phyloP scores from a whole-genome alignment of 352 stramenopile species.

The Pythium pyrilobum region DNA sequence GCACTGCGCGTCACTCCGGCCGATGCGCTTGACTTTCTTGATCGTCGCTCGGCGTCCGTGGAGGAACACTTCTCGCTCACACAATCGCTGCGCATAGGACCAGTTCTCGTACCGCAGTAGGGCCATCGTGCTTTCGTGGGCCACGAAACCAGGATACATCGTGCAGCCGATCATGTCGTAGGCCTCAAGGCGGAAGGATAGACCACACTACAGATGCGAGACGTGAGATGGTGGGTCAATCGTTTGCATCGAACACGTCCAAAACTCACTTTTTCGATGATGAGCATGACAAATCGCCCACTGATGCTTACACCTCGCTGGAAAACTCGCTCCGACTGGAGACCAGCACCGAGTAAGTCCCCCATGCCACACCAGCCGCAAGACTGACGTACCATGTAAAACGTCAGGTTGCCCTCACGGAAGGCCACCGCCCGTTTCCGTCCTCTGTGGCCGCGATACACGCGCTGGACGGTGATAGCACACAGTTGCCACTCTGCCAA shows the following conservation, averaged over 20 bases:
- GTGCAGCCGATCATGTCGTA: constrained; percentile 45
- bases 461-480: constrained; percentile 41
- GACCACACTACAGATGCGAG: constrained; percentile 32
- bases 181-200: constrained; percentile 58
- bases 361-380: no score
- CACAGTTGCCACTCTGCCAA: constrained; percentile 25
- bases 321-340: constrained; percentile 42
- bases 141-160: constrained; percentile 51
- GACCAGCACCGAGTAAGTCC: no score
- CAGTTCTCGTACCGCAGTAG: constrained; percentile 60
- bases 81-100: constrained; percentile 37
- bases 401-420: constrained; percentile 56
- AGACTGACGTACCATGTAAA: constrained; percentile 57
- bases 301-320: constrained; percentile 52
- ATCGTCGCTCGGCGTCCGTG: constrained; percentile 33
- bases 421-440: constrained; percentile 52
- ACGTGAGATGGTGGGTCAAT: not conserved
- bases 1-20: constrained; percentile 34
- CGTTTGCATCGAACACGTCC: not conserved
- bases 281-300: constrained; percentile 38
- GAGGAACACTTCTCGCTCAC: constrained; percentile 32
- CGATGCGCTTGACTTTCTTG: constrained; percentile 29
- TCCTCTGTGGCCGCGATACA: constrained; percentile 47
- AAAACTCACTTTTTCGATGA: constrained; percentile 49
- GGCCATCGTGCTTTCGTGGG: constrained; percentile 35